phyloP scores from a whole-genome alignment of 2,329 filamentous ascomycete genomes.

The Arthrobotrys sphaeroides region DNA sequence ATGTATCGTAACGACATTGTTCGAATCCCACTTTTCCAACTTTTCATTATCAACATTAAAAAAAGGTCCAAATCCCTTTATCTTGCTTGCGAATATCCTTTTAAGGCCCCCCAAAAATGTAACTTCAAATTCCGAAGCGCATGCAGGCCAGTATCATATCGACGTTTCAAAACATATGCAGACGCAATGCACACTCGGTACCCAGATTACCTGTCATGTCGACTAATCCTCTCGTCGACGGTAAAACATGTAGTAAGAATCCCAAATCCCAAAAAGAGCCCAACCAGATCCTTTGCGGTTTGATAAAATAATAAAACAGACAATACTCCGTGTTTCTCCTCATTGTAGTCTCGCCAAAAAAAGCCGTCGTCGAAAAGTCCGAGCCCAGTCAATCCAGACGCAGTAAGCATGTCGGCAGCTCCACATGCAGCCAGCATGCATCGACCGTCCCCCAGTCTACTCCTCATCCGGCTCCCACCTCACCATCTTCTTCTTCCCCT shows the following conservation, averaged over 20 bases:
- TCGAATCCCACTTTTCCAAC: conserved; percentile 29
- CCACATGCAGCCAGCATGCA: conserved; percentile 14
- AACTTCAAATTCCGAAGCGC: background rate
- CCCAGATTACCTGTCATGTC: background rate
- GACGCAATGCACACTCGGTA: background rate
- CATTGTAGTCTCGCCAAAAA: conserved; percentile 21
- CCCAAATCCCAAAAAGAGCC: background rate
- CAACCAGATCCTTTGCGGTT: background rate
- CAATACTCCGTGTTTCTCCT: background rate
- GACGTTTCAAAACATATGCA: background rate
- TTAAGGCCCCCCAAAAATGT: background rate
- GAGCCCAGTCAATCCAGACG: conserved; percentile 7
- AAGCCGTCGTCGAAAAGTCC: conserved; percentile 9
- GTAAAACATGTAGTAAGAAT: conserved; percentile 7
- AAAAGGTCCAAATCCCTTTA: background rate
- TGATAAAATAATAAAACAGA: conserved; percentile 8
- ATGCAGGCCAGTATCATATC: conserved; percentile 4
- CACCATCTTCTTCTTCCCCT: conserved; percentile 43
- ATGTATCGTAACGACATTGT: background rate
- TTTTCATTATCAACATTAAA: conserved; percentile 43
- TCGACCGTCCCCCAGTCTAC: conserved; percentile 3
- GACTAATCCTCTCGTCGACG: conserved; percentile 1
- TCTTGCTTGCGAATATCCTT: background rate
- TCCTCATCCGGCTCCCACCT: conserved; percentile 34
- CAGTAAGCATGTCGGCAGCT: conserved; percentile 11